phyloP scores from a whole-genome alignment of 2,329 filamentous ascomycete genomes.

The Coniella lustricola region DNA sequence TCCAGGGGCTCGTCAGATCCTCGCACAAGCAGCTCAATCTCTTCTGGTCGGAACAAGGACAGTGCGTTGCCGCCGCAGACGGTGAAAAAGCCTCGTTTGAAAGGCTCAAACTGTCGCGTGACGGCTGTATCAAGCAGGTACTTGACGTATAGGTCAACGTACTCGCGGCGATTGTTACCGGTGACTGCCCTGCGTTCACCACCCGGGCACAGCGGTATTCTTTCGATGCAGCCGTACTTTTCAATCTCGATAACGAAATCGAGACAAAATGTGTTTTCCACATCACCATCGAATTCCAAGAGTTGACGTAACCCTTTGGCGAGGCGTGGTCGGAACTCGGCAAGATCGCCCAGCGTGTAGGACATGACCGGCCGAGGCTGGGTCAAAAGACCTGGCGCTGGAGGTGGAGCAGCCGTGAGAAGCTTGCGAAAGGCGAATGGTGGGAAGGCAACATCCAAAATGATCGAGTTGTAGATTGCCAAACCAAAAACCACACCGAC shows the following conservation, averaged over 20 bases:
- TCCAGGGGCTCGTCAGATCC: slow-evolving; percentile 81
- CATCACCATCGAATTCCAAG: slow-evolving; percentile 77
- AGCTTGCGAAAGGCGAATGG: slow-evolving; percentile 88
- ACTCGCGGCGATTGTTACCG: slow-evolving; percentile 77
- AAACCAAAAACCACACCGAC: slow-evolving; percentile 82
- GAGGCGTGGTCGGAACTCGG: slow-evolving; percentile 70
- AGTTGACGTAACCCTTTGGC: slow-evolving; percentile 70
- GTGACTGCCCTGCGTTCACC: slow-evolving; percentile 73
- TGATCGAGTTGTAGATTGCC: slow-evolving; percentile 92
- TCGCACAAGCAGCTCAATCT: slow-evolving; percentile 81
- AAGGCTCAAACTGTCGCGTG: slow-evolving; percentile 79
- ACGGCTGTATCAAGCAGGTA: slow-evolving; percentile 75
- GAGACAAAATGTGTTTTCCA: slow-evolving; percentile 70
- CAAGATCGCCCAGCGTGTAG: slow-evolving; percentile 74
- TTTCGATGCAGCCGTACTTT: slow-evolving; percentile 62
- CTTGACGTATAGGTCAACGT: slow-evolving; percentile 76
- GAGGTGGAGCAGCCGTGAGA: slow-evolving; percentile 65
- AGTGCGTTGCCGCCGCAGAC: slow-evolving; percentile 85
- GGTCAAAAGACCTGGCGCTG: slow-evolving; percentile 45
- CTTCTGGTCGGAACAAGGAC: slow-evolving; percentile 79
- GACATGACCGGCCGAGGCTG: slow-evolving; percentile 57
- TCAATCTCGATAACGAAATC: slow-evolving; percentile 76
- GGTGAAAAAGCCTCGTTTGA: slow-evolving; percentile 89
- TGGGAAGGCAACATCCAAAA: slow-evolving; percentile 79
- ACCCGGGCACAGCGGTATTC: slow-evolving; percentile 64